Base-by-base conservation (phyloP, 257 asterid genomes). In the Lavandula angustifolia region DNA sequence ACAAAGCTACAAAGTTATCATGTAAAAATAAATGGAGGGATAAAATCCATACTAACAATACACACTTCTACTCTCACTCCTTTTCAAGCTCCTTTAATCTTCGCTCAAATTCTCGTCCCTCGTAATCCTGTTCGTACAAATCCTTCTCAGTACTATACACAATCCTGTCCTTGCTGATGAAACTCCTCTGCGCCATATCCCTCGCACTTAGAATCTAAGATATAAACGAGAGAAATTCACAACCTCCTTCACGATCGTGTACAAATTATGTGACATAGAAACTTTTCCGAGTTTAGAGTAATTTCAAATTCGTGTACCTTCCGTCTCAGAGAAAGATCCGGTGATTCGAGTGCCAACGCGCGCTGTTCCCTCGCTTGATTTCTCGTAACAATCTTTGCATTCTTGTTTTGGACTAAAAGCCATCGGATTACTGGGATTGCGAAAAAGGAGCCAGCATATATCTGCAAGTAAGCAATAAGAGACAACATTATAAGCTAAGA, bases 391-490 rank as follows among this genome's bases (percentile, higher is more conserved):
- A 94, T 94, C 63, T 75, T 75, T 32, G 86, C 79, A 60, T 94
- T 94, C 59, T 77, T 79, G 81, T 71, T 84, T 78, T 68, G 82
- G 75, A 90, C 66, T 14, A 81, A 66, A 63, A 89, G 77, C 99
- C 94, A 87, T 60, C 99, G 87, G 64, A 86, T 34, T 68, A 85
- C 54, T 60, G 99, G 99, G 73, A 92, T 92, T 44, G 88, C 92
- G 66, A 94, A 94, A 83, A 94, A 94, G 65, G 99, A 90, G 68
- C 94, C 95, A 67, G 99, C 97, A 58, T 94, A 94, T 54, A 94
- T 73, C 99, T 92, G 92, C 85, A 77, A 67, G 71, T 48, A 3
- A 56, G 33, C 13, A 70, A 42, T 31, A 46, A 17, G 4, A 32
- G 22, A 62, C 58, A 22, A 1, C 27, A 22, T 2, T 22, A 22